A percentile compares a stretch with the other conserved stretches of the same genome.
Evolutionary conservation across 106 monocot species (phyloP).

Genomic region (Acanthochlamys bracteata): DNA sequence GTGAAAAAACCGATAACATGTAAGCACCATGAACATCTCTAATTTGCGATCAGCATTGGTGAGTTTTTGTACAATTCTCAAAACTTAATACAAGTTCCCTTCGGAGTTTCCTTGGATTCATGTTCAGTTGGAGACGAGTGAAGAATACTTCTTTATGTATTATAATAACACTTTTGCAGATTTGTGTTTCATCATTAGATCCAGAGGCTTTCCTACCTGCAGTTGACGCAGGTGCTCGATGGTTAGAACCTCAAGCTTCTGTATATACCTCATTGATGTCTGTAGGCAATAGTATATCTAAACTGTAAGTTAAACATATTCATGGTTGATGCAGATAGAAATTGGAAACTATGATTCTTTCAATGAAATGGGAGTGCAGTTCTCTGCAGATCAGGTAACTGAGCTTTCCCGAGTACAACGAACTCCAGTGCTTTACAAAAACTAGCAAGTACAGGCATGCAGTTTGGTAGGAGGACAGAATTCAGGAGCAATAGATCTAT

Average conservation of each 20-base stretch:
- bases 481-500: background rate
- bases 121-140: too few relatives aligned
- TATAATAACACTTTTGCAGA: constrained; percentile 20
- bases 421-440: too few relatives aligned
- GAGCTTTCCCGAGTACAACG: background rate
- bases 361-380: constrained; percentile 67
- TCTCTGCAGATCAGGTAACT: constrained; percentile 72
- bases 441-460: too few relatives aligned
- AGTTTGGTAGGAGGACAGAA: too few relatives aligned
- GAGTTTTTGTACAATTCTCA: too few relatives aligned
- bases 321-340: constrained; percentile 55
- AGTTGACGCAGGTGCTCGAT: constrained; percentile 89
- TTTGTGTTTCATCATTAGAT: constrained; percentile 94
- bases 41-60: too few relatives aligned
- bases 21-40: too few relatives aligned
- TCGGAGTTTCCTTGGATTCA: too few relatives aligned
- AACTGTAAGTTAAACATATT: background rate
- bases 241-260: constrained; percentile 33
- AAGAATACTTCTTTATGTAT: background rate
- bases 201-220: constrained; percentile 57
- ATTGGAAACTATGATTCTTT: constrained; percentile 98
- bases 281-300: background rate
- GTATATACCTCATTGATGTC: background rate
- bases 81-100: too few relatives aligned
- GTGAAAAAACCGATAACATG: too few relatives aligned